Evolutionary conservation across 2,329 filamentous ascomycete species (phyloP), one percentile per base, ranked within the genome.

Genomic region (Colletotrichum lupini): DNA sequence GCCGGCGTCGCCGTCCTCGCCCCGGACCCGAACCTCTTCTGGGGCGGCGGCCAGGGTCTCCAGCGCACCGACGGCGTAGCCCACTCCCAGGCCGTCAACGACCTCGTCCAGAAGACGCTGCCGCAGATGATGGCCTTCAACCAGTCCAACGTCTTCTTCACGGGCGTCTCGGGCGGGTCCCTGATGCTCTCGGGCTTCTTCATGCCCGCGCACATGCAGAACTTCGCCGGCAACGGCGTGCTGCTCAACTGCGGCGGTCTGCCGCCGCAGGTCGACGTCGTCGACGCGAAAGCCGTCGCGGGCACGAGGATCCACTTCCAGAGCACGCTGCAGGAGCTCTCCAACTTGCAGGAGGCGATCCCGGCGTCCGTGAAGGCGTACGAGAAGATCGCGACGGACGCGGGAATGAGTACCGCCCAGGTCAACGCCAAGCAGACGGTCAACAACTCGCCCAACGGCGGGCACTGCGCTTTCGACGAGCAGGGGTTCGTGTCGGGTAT

Each of bases 391-490:
- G 88, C 84, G 6, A 75, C 80, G 0, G 74, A 77, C 14, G 83
- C 83, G 1, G 88, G 89, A 0, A 68, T 91, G 42, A 80, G 75
- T 53, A 77, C 82, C 0, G 79, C 77, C 35, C 81, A 88, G 76
- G 82, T 90, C 76, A 87, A 86, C 35, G 79, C 82, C 3, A 77
- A 89, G 67, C 88, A 90, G 82, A 91, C 89, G 1, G 87, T 89
- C 1, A 87, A 91, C 75, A 90, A 89, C 75, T 84, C 85, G 4
- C 88, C 89, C 2, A 80, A 83, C 26, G 88, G 88, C 49, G 89
- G 88, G 0, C 89, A 91, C 79, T 91, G 89, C 81, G 88, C 84
- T 65, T 91, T 91, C 72, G 89, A 91, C 77, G 86, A 82, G 14
- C 75, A 86, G 76, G 86, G 80, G 11, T 91, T 91, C 75, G 85